Base-by-base conservation (phyloP, 2,329 filamentous ascomycete species). In the Atkinsonella texensis region DNA sequence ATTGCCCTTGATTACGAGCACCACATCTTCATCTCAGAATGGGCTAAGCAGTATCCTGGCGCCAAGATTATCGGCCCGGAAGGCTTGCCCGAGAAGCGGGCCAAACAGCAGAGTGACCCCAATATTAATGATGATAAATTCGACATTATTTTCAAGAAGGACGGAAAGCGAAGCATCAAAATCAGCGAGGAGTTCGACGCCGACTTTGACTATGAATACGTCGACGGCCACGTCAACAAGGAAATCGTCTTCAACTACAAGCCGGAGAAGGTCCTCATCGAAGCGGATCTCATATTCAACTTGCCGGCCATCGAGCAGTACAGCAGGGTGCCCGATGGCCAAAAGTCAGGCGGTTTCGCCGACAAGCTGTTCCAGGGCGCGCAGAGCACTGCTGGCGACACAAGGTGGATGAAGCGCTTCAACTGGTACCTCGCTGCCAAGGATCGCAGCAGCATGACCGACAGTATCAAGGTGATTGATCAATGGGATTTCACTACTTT, bases 231-330 rank as follows among this genome's bases (percentile, higher is more conserved):
- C 67, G 70, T 74, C 32, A 96, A 94, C 71, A 85, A 87, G 63
- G 93, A 98, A 69, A 72, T 97, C 32, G 89, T 93, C 28, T 89
- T 97, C 69, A 72, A 84, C 62, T 89, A 95, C 74, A 84, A 83
- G 64, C 89, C 87, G 0, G 83, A 87, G 12, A 73, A 74, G 52
- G 85, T 89, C 0, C 70, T 98, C 44, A 90, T 98, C 63, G 73
- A 95, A 70, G 93, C 89, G 6, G 93, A 98, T 67, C 69, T 97
- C 42, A 65, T 97, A 57, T 97, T 97, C 76, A 97, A 96, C 66
- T 70, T 95, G 35, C 93, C 93, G 0, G 81, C 89, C 0, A 80
- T 72, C 0, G 93, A 98, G 71, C 93, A 97, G 70, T 96, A 88
- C 69, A 94, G 57, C 77, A 86, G 70, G 72, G 69, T 61, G 79